Base-by-base conservation (phyloP, 1,139 yeast species). In the Komagataea norvegica region DNA sequence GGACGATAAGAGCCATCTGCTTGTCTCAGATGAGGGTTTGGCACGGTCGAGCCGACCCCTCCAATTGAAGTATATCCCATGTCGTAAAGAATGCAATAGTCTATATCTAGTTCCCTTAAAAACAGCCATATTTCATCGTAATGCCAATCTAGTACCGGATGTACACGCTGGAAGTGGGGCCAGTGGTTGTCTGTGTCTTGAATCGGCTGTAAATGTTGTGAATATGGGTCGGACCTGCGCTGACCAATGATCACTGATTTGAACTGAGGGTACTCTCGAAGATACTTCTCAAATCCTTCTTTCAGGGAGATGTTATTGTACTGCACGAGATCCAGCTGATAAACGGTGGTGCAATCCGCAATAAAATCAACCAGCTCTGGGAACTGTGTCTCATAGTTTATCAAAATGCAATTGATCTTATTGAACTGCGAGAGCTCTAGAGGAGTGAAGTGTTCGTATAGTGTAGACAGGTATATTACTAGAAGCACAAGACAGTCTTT, bases 401-500 rank as follows among this genome's bases (percentile, higher is more conserved):
- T 79, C 53, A 83, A 82, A 8, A 86, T 80, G 1, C 85, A 67
- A 40, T 74, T 72, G 11, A 78, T 56, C 27, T 61, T 64, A 35
- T 65, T 64, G 33, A 68, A 60, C 5, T 43, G 45, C 6, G 64
- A 65, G 7, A 62, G 46, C 31, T 44, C 34, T 32, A 40, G 36
- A 2, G 42, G 8, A 1, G 43, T 10, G n/a, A 27, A 38, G 13
- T 34, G 24, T 9, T 33, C 28, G 19, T 30, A 33, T 2, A 82
- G 64, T 6, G 78, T 73, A 0, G 47, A 38, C 14, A 48, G 38
- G 31, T 46, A 70, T 3, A 87, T 56, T 11, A 84, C 64, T 33
- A 87, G 68, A 85, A 86, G 80, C 31, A 86, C 95, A 24, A 85
- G 68, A 51, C 96, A 87, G 60, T 87, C 96, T 53, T 87, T 87